Conservation (phyloP, 1,284 basidiomycete species). For the Ceratobasidium sp. region DNA sequence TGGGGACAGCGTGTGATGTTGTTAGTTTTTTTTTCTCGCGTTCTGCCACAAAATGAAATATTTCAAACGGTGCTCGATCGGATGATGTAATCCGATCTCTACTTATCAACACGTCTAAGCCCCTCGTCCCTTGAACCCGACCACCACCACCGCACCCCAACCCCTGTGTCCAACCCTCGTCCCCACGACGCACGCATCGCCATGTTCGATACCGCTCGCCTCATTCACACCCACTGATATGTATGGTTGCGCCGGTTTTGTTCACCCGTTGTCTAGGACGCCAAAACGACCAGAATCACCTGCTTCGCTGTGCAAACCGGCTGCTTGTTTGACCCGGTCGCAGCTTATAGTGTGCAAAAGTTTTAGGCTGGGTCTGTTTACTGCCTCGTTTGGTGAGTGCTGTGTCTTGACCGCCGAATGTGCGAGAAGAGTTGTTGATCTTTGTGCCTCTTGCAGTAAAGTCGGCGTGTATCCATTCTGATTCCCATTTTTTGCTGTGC, state of each 20-base stretch:
- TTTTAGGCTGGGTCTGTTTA: neutral
- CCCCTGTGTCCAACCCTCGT: no score
- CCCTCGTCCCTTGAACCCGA: no score
- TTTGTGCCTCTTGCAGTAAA: neutral
- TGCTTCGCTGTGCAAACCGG: slow-evolving; percentile 18
- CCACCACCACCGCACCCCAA: no score
- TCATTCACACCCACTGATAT: neutral
- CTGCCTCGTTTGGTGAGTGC: neutral
- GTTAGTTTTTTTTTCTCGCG: no score
- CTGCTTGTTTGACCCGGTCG: neutral
- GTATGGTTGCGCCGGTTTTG: neutral
- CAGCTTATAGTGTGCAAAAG: neutral
- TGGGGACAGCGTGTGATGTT: no score
- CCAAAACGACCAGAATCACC: slow-evolving; percentile 1
- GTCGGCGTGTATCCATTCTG: neutral
- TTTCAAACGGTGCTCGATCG: no score
- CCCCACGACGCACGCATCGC: no score
- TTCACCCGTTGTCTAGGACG: slow-evolving; percentile 19
- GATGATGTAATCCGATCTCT: no score
- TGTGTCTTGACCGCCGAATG: neutral
- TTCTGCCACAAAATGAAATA: no score
- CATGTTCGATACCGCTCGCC: no score
- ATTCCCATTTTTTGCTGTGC: neutral
- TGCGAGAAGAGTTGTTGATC: neutral
- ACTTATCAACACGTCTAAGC: no score